Percentiles rank a stretch among this genome's conserved stretches.
phyloP scores from a whole-genome alignment of 73 alveolate species.

The Paramecium sexaurelia region DNA sequence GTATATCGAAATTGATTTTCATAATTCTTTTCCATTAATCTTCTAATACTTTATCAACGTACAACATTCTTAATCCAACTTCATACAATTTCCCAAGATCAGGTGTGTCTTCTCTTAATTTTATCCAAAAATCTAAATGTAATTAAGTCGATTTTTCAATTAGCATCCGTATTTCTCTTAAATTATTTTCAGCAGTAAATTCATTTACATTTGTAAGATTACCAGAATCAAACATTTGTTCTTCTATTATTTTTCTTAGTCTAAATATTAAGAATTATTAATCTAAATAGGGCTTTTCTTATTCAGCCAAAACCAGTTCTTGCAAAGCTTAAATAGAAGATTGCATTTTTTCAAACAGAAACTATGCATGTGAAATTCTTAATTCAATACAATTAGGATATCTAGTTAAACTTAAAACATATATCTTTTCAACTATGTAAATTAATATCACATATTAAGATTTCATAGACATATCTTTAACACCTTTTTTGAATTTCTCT shows the following conservation, averaged over 20 bases:
- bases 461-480: conserved; percentile 36
- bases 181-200: conserved; percentile 59
- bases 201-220: conserved; percentile 54
- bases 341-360: conserved; percentile 58
- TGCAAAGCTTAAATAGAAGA: conserved; percentile 17
- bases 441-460: conserved; percentile 45
- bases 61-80: conserved; percentile 51
- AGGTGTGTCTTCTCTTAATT: conserved; percentile 61
- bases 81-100: conserved; percentile 62
- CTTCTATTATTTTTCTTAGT: conserved; percentile 54
- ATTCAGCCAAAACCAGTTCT: conserved; percentile 45
- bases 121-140: conserved; percentile 60
- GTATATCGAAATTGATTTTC: conserved; percentile 53
- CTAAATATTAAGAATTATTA: conserved; percentile 53
- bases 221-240: conserved; percentile 56
- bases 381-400: conserved; percentile 60
- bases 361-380: conserved; percentile 50
- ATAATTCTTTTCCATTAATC: conserved; percentile 61
- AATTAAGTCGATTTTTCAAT: conserved; percentile 51
- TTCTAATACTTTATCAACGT: conserved; percentile 45
- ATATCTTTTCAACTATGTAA: conserved; percentile 54
- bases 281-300: conserved; percentile 60
- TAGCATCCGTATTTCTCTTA: conserved; percentile 36
- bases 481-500: conserved; percentile 49
- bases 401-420: conserved; percentile 54